Percentiles rank a stretch among this genome's conserved stretches.
These are phyloP conservation scores for Polytrichum formosum DNA, from an alignment of 225 moss, liverwort and hornwort species.

Conservation along the genomic window DNA sequence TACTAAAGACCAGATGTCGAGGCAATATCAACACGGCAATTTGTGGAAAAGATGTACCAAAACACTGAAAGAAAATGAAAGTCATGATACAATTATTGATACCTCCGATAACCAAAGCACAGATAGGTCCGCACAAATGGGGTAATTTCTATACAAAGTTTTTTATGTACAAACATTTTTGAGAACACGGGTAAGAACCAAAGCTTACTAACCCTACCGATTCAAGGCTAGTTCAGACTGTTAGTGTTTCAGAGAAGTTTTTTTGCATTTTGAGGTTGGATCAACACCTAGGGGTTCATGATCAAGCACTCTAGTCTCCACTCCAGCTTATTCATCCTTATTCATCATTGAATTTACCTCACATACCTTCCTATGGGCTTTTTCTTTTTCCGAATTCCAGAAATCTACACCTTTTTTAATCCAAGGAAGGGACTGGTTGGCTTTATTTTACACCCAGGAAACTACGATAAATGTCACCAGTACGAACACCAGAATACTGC, in stretches of 20 bases:
- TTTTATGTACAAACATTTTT: slow-evolving; percentile 29
- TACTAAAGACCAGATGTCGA: no score
- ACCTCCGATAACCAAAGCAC: background rate
- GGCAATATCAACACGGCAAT: background rate
- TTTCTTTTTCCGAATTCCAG: slow-evolving; percentile 12
- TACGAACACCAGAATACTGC: slow-evolving; percentile 16
- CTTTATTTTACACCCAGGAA: slow-evolving; percentile 39
- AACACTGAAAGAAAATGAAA: background rate
- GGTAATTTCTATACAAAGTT: slow-evolving; percentile 31
- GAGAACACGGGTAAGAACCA: slow-evolving; percentile 12
- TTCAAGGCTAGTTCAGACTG: background rate
- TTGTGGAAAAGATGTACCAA: background rate
- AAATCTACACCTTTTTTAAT: slow-evolving; percentile 7
- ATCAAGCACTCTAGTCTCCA: slow-evolving; percentile 23
- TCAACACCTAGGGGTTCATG: slow-evolving; percentile 4
- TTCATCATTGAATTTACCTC: slow-evolving; percentile 26
- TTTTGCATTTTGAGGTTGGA: slow-evolving; percentile 6
- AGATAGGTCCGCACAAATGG: slow-evolving; percentile 19
- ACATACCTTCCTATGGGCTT: slow-evolving; percentile 30
- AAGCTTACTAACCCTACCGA: background rate
- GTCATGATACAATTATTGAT: background rate
- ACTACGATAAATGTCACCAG: slow-evolving; percentile 26
- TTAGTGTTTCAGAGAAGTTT: slow-evolving; percentile 25
- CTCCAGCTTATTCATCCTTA: slow-evolving; percentile 36
- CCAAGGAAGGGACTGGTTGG: slow-evolving; percentile 29